A percentile compares a stretch with the other conserved stretches of the same genome.
These are phyloP conservation scores for Sophora flavescens DNA, from an alignment of 306 rosid genomes.

Conservation along the genomic window DNA sequence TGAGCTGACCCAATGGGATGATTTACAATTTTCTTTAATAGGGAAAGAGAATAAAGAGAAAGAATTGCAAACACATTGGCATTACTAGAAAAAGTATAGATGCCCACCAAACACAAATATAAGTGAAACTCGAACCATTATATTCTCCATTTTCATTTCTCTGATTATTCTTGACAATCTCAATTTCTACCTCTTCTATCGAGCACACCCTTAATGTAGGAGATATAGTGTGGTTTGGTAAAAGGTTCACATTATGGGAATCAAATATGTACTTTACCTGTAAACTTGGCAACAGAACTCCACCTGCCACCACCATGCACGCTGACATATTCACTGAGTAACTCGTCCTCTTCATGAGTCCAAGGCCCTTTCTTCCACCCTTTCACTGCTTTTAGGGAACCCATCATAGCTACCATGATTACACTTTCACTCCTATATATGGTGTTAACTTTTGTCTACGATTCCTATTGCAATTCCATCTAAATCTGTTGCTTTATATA, in stretches of 20 bases:
- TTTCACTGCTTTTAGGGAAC: constrained; percentile 42
- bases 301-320: constrained; percentile 71
- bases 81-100: neutral
- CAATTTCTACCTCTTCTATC: neutral
- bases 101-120: neutral
- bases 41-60: neutral
- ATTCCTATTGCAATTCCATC: constrained; percentile 40
- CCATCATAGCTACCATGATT: constrained; percentile 43
- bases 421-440: constrained; percentile 4
- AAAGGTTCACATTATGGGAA: neutral
- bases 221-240: neutral
- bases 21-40: too few species aligned
- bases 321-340: constrained; percentile 60
- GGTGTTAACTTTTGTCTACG: constrained; percentile 23
- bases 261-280: constrained; percentile 51
- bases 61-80: neutral
- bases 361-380: constrained; percentile 84
- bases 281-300: constrained; percentile 60
- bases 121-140: neutral
- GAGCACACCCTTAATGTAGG: neutral
- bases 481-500: constrained; percentile 31
- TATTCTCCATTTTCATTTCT: neutral
- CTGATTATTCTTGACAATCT: neutral
- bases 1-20: too few species aligned
- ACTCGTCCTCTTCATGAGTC: constrained; percentile 78